Evolutionary conservation across 495 filamentous ascomycete species (phyloP).

Genomic region (Aspergillus kassunensis): DNA sequence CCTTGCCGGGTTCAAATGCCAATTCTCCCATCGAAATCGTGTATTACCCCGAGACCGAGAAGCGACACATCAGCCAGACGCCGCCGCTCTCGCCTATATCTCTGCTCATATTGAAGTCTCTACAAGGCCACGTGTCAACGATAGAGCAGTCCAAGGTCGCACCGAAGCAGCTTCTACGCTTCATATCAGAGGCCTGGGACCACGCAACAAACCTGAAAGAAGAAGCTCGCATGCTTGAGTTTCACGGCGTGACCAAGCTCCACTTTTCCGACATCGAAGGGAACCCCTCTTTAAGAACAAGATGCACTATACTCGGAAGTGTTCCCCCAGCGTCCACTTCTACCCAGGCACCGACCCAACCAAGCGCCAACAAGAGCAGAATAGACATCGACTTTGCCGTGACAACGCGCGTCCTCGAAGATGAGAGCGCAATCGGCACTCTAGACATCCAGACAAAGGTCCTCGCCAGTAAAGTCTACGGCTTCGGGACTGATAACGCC

Average conservation of each 20-base stretch:
- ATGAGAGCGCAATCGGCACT: slow-evolving; percentile 23
- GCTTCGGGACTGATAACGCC: slow-evolving; percentile 32
- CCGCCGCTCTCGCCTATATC: slow-evolving; percentile 30
- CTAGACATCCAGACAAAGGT: slow-evolving; percentile 40
- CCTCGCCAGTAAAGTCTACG: slow-evolving; percentile 44
- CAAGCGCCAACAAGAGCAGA: slow-evolving; percentile 14
- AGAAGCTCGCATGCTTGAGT: slow-evolving; percentile 45
- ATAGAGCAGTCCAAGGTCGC: slow-evolving; percentile 29
- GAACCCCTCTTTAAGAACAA: slow-evolving; percentile 33
- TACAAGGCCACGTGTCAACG: slow-evolving; percentile 30
- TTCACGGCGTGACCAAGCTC: slow-evolving; percentile 44
- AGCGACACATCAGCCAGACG: slow-evolving; percentile 1
- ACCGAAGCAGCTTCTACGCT: slow-evolving; percentile 36
- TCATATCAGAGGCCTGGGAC: slow-evolving; percentile 42
- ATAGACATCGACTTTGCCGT: slow-evolving; percentile 46
- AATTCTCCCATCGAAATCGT: slow-evolving; percentile 30
- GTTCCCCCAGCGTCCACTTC: slow-evolving; percentile 12
- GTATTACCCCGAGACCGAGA: slow-evolving; percentile 16
- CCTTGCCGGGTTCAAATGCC: slow-evolving; percentile 11
- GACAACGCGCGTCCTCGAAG: slow-evolving; percentile 22
- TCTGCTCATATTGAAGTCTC: slow-evolving; percentile 36
- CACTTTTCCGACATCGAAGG: slow-evolving; percentile 28
- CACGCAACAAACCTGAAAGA: slow-evolving; percentile 37
- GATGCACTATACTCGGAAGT: slow-evolving; percentile 39
- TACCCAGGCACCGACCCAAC: slow-evolving; percentile 19